Evolutionary conservation across 2,329 filamentous ascomycete species (phyloP).

Genomic region (Trichoderma gracile): DNA sequence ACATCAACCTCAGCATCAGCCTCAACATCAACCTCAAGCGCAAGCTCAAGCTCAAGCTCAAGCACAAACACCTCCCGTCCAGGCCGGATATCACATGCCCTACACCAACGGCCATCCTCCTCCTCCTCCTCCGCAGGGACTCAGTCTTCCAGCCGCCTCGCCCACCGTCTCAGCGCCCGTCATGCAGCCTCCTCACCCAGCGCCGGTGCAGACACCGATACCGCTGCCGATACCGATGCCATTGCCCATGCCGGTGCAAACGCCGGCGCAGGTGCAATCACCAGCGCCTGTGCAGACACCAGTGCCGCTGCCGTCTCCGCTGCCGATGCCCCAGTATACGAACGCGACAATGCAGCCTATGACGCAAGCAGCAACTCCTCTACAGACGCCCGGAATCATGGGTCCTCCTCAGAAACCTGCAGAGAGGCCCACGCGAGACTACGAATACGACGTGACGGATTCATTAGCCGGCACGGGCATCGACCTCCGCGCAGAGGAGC

Average conservation of each 20-base stretch:
- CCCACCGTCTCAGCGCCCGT: conserved; percentile 39
- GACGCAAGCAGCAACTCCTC: conserved; percentile 31
- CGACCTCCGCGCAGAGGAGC: conserved; percentile 83
- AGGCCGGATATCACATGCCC: conserved; percentile 39
- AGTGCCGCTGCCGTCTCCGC: conserved; percentile 24
- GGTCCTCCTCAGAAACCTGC: conserved; percentile 61
- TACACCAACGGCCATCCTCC: conserved; percentile 44
- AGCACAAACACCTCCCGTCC: conserved; percentile 38
- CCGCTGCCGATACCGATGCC: conserved; percentile 30
- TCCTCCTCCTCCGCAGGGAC: conserved; percentile 36
- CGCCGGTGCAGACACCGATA: conserved; percentile 27
- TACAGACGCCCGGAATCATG: conserved; percentile 45
- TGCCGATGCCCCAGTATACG: conserved; percentile 35
- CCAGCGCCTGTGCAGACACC: conserved; percentile 8
- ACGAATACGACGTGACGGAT: conserved; percentile 76
- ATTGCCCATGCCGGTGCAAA: not conserved
- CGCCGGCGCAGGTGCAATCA: conserved; percentile 25
- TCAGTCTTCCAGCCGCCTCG: conserved; percentile 39
- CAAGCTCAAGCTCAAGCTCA: conserved; percentile 24
- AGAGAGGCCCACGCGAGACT: conserved; percentile 63
- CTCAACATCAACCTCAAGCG: conserved; percentile 14
- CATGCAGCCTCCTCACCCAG: conserved; percentile 37
- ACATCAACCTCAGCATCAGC: conserved; percentile 31
- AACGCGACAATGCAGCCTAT: conserved; percentile 37
- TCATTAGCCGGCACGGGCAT: conserved; percentile 83